Base-by-base conservation (phyloP, 2,329 filamentous ascomycete species). In the Penicillium sp. region DNA sequence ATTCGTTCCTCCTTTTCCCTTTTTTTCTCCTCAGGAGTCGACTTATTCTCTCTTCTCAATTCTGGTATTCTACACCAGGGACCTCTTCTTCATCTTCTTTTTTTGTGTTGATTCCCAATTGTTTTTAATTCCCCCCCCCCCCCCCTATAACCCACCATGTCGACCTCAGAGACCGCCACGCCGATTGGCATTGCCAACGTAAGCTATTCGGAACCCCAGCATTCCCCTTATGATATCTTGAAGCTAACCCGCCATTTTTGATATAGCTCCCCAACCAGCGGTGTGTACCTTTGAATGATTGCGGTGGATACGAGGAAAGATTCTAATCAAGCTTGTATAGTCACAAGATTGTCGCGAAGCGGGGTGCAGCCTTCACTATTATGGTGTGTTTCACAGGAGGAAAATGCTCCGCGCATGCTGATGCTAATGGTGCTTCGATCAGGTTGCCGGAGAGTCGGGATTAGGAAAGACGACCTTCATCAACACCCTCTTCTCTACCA, bases 401-500 rank as follows among this genome's bases (percentile, higher is more conserved):
- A 55, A 31, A 43, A 51, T 53, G n/a, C 31, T 17, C 40, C 42
- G 43, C 12, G 33, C 29, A 23, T 43, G 31, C 40, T 42, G 31
- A 52, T 33, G 59, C 73, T 77, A 67, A 74, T 67, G 58, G 50
- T 38, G 29, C 42, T 46, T 49, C 56, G 17, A 42, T 54, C 72
- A 96, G 92, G 92, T 97, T 80, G 94, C 94, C 82, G 93, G 93
- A 82, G 93, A 99, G 83, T 97, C 94, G 68, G 93, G 93, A 75
- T 82, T 97, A 70, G 94, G 94, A 83, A 99, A 99, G 87, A 99
- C 95, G 27, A 99, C 94, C 72, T 99, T 99, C 82, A 97, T 99
- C 87, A 99, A 99, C 88, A 99, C 94, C 60, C 88, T 99, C 61
- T 99, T 99, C 86, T 99, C 94, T 63, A 99, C 95, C 67, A 99